Evolutionary conservation across 768 basidiomycete genomes (phyloP), one percentile per base, ranked within the genome.

Genomic region (Cystobasidium onofrii): DNA sequence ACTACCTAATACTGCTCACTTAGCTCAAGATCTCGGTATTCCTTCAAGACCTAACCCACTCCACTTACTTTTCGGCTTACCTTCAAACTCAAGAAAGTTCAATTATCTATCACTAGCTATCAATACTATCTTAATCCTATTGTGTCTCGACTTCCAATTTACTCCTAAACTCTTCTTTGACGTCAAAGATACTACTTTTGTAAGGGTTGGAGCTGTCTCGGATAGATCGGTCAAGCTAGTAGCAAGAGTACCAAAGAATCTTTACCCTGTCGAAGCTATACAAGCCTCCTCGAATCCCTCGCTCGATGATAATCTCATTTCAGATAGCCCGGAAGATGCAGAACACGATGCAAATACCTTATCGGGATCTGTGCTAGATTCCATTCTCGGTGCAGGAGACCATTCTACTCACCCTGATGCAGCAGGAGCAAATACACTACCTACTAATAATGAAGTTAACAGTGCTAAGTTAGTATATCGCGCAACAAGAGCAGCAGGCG

Each of bases 171-270:
- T 87, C 70, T 86, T 87, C 78, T 77, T 85, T 57, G 86, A 87
- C 18, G 60, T 75, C 23, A 44, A 80, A 10, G 84, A 85, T 77
- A 85, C 89, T 74, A 81, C 83, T 15, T 91, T 88, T 80, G 86
- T 86, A 1, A 85, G 90, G 63, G 82, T 90, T 70, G 90, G 90
- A 18, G 88, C 88, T 1, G 84, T 90, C 71, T 85, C 87, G 76
- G 86, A 87, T 1, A 85, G 87, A 76, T 82, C 83, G 54, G 87
- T 82, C 74, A 90, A 89, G 79, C 83, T 90, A 52, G 81, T 84
- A 41, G 84, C 87, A 29, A 86, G 90, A 44, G 85, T 86, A 78
- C 88, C 89, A 0, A 34, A 27, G 33, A 60, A 23, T 60, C 33
- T 60, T 15, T 77, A 79, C 10, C 63, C 73, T 12, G 23, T 55